Evolutionary conservation across 148 eudicot species (phyloP).

Genomic region (Persicaria tinctoria): DNA sequence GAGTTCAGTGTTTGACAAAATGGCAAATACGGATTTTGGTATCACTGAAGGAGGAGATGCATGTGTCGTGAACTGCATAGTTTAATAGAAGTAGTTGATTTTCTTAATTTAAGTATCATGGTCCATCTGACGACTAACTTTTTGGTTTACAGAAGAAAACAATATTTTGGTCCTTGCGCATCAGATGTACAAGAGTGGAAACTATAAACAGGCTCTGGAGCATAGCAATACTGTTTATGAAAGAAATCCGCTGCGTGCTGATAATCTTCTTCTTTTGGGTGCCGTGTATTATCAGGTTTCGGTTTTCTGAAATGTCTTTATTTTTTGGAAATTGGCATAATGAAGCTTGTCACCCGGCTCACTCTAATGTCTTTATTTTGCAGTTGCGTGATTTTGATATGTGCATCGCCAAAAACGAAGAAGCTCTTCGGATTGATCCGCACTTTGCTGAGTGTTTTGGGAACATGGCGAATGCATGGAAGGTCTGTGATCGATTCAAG

Average conservation of each 20-base stretch:
- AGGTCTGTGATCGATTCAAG: slow-evolving; percentile 37
- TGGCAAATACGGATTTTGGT: not conserved
- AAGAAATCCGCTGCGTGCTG: slow-evolving; percentile 71
- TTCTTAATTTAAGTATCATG: not conserved
- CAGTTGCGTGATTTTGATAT: slow-evolving; percentile 88
- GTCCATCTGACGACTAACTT: not conserved
- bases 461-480: slow-evolving; percentile 98
- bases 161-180: slow-evolving; percentile 65
- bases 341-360: not conserved
- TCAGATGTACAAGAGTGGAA: slow-evolving; percentile 78
- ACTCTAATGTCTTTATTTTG: slow-evolving; percentile 7
- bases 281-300: slow-evolving; percentile 87
- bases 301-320: not conserved
- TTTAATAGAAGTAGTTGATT: not conserved
- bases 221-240: slow-evolving; percentile 79
- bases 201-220: slow-evolving; percentile 78
- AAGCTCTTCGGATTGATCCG: slow-evolving; percentile 78
- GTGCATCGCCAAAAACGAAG: slow-evolving; percentile 88
- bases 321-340: not conserved
- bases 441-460: slow-evolving; percentile 95
- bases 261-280: slow-evolving; percentile 87
- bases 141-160: slow-evolving; percentile 53
- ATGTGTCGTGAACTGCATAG: not conserved
- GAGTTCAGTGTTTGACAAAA: not conserved
- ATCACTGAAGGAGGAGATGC: not conserved